Conservation (phyloP, 192 early-diverging fungal species). For the Obelidium mucronatum region DNA sequence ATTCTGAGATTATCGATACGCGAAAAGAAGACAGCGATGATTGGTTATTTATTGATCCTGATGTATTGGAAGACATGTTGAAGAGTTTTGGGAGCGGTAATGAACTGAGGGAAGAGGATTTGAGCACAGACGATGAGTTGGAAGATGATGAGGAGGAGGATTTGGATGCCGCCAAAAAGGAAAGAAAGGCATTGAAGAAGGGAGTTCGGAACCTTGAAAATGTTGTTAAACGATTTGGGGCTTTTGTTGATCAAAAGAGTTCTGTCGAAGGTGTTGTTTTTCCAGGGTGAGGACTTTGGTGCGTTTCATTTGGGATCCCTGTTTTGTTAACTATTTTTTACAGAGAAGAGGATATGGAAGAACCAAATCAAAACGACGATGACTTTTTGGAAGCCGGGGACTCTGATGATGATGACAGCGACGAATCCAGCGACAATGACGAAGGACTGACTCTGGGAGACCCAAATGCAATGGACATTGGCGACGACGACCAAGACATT, state of each 20-base stretch:
- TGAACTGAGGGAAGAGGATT: slow-evolving; percentile 40
- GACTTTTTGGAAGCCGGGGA: slow-evolving; percentile 15
- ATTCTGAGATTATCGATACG: slow-evolving; percentile 24
- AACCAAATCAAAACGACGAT: slow-evolving; percentile 32
- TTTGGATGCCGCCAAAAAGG: slow-evolving; percentile 21
- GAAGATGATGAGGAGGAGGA: slow-evolving; percentile 35
- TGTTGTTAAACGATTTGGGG: slow-evolving; percentile 72
- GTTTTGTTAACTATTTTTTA: slow-evolving; percentile 30
- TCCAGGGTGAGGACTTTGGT: slow-evolving; percentile 56
- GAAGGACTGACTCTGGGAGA: slow-evolving; percentile 2
- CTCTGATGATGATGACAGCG: not conserved
- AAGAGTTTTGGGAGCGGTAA: slow-evolving; percentile 44
- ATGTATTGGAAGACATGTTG: slow-evolving; percentile 67
- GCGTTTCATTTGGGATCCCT: not conserved
- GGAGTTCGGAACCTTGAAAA: slow-evolving; percentile 54
- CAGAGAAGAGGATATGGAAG: slow-evolving; percentile 10
- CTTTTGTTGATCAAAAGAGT: slow-evolving; percentile 74
- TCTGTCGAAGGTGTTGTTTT: slow-evolving; percentile 84
- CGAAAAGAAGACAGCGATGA: slow-evolving; percentile 61
- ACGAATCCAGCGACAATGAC: slow-evolving; percentile 31
- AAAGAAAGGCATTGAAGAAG: slow-evolving; percentile 29
- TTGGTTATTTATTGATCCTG: slow-evolving; percentile 76
- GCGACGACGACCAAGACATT: slow-evolving; percentile 40
- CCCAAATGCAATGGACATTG: slow-evolving; percentile 41
- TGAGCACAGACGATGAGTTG: slow-evolving; percentile 30